phyloP scores from a whole-genome alignment of 768 basidiomycete genomes.

The Phlebiopsis gigantea region DNA sequence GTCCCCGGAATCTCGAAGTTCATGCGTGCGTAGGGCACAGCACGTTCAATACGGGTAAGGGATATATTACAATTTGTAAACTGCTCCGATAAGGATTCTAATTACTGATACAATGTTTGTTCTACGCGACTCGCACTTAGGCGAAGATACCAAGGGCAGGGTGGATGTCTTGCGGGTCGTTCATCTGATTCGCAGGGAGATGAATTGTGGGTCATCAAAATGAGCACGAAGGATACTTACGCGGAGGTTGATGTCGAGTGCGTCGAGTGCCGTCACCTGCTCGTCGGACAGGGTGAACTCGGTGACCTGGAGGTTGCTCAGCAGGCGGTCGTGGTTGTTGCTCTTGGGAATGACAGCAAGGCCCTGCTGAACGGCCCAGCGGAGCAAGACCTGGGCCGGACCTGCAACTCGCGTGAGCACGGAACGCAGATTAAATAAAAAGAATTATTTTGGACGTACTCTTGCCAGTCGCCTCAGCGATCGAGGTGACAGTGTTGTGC shows the following conservation, averaged over 20 bases:
- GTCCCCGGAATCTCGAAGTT: no score
- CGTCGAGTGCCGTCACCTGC: constrained; percentile 52
- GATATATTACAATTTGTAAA: no score
- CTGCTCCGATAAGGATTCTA: no score
- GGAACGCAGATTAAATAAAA: neutral
- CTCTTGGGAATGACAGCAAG: constrained; percentile 48
- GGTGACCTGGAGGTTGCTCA: constrained; percentile 41
- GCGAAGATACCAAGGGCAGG: constrained; percentile 66
- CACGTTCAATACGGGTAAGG: no score
- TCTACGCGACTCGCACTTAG: constrained; percentile 27
- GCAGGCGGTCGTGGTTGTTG: constrained; percentile 32
- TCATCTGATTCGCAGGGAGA: constrained; percentile 39
- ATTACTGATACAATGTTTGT: neutral
- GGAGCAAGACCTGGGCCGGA: constrained; percentile 40
- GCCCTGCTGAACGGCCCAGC: constrained; percentile 45
- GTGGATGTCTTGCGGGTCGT: constrained; percentile 67
- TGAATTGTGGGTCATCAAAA: neutral
- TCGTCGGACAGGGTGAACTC: constrained; percentile 47
- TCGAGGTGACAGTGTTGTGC: constrained; percentile 37
- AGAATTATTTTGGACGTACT: constrained; percentile 38
- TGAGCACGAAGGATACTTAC: constrained; percentile 33
- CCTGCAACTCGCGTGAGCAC: constrained; percentile 16
- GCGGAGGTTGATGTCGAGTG: constrained; percentile 57
- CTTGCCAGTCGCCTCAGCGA: constrained; percentile 48
- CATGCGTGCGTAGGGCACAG: no score